phyloP scores from a whole-genome alignment of 257 asterid genomes.

The Lavandula angustifolia region DNA sequence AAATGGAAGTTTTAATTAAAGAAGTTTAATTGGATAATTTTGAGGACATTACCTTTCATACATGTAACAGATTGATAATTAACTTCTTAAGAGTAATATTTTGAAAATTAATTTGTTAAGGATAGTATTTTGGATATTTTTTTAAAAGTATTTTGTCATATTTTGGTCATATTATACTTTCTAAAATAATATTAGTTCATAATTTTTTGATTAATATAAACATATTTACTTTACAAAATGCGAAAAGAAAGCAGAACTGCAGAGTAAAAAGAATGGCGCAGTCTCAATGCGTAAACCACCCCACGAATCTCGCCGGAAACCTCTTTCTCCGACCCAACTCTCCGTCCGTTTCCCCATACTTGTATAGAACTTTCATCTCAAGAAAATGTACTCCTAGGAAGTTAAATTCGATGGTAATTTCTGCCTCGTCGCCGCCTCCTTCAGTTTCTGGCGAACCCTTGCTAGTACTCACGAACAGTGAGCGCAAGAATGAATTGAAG shows the following conservation, averaged over 20 bases:
- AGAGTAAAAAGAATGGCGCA: slow-evolving; percentile 40
- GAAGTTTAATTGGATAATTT: too few species aligned
- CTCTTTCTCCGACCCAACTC: slow-evolving; percentile 25
- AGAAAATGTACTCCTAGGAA: slow-evolving; percentile 28
- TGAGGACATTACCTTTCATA: too few species aligned
- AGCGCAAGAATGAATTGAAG: slow-evolving; percentile 61
- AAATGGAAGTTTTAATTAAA: too few species aligned
- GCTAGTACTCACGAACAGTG: slow-evolving; percentile 36
- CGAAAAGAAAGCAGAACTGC: background rate
- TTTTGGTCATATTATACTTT: too few species aligned
- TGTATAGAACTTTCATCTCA: slow-evolving; percentile 18
- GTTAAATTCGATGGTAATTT: slow-evolving; percentile 37
- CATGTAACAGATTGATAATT: too few species aligned
- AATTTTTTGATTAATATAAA: too few species aligned
- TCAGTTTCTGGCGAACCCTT: slow-evolving; percentile 33
- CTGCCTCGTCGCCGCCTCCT: slow-evolving; percentile 50
- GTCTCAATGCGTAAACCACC: slow-evolving; percentile 44
- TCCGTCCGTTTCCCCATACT: slow-evolving; percentile 27
- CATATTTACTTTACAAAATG: background rate
- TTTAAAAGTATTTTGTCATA: too few species aligned
- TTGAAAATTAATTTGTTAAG: too few species aligned
- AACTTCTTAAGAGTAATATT: too few species aligned
- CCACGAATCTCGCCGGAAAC: slow-evolving; percentile 41
- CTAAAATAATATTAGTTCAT: too few species aligned
- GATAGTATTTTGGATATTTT: too few species aligned